Percentiles rank a stretch among this genome's conserved stretches.
phyloP scores from a whole-genome alignment of 805 yeast species.

The Kazachstania africana region DNA sequence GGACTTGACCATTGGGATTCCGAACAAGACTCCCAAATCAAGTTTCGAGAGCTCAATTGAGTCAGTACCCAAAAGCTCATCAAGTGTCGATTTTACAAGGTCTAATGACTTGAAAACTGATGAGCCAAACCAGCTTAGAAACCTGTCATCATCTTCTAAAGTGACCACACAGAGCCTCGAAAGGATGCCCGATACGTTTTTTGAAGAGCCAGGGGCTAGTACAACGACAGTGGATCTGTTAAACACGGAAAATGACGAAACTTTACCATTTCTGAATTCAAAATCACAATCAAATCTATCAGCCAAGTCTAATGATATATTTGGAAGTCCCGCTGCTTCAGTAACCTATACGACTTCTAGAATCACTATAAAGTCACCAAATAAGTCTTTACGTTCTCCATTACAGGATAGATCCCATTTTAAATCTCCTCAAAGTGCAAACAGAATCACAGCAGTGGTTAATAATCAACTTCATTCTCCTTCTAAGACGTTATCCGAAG shows the following conservation, averaged over 20 bases:
- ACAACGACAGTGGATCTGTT: not conserved
- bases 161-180: not conserved
- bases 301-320: slow-evolving; percentile 1
- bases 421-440: slow-evolving; percentile 14
- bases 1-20: slow-evolving; percentile 8
- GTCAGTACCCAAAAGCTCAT: not conserved
- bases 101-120: not conserved
- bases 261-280: not conserved
- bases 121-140: not conserved
- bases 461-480: slow-evolving; percentile 26
- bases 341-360: slow-evolving; percentile 27
- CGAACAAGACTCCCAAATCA: not conserved
- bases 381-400: slow-evolving; percentile 6
- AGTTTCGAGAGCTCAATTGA: not conserved
- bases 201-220: not conserved
- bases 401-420: slow-evolving; percentile 6
- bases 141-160: too few species aligned
- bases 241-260: not conserved
- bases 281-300: not conserved
- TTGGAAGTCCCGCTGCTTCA: slow-evolving; percentile 26
- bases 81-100: not conserved
- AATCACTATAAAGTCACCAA: slow-evolving; percentile 24
- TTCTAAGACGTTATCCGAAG: slow-evolving; percentile 7
- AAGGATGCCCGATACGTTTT: too few species aligned
- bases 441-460: slow-evolving; percentile 23